Conservation (phyloP, 768 basidiomycete genomes). For the Mycena olivaceomarginata region DNA sequence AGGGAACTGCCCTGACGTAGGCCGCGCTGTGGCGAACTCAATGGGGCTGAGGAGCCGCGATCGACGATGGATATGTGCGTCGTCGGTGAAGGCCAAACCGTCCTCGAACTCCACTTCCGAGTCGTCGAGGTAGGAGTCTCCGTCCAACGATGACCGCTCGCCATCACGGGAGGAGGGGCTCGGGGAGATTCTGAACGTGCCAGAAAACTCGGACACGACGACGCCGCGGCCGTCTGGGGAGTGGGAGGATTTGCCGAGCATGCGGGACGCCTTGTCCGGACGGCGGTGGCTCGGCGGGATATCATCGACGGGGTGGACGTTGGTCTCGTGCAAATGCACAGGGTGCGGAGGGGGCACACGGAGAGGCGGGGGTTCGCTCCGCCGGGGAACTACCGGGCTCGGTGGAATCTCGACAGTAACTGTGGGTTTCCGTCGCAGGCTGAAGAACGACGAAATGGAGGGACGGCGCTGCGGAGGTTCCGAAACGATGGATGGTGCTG, state of each 20-base stretch:
- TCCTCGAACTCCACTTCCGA: neutral
- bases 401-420: neutral
- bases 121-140: neutral
- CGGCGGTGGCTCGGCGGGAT: neutral
- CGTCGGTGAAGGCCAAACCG: conserved; percentile 15
- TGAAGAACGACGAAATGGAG: conserved; percentile 22
- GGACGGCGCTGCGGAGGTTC: conserved; percentile 1
- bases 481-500: neutral
- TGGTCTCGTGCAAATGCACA: conserved; percentile 28
- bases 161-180: neutral
- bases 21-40: conserved; percentile 20
- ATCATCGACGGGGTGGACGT: conserved; percentile 35
- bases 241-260: conserved; percentile 19
- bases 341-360: neutral
- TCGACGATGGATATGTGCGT: conserved; percentile 15
- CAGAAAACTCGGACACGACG: conserved; percentile 16
- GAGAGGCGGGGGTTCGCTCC: neutral
- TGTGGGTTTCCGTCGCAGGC: conserved; percentile 16
- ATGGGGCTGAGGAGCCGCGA: conserved; percentile 36
- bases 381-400: neutral
- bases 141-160: neutral
- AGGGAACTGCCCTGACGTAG: neutral
- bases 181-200: conserved; percentile 12
- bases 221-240: neutral
- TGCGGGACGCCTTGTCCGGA: conserved; percentile 27